Evolutionary conservation across 495 filamentous ascomycete genomes (phyloP), one percentile per base, ranked within the genome.

Genomic region (Pyrenopolyporus hunteri): DNA sequence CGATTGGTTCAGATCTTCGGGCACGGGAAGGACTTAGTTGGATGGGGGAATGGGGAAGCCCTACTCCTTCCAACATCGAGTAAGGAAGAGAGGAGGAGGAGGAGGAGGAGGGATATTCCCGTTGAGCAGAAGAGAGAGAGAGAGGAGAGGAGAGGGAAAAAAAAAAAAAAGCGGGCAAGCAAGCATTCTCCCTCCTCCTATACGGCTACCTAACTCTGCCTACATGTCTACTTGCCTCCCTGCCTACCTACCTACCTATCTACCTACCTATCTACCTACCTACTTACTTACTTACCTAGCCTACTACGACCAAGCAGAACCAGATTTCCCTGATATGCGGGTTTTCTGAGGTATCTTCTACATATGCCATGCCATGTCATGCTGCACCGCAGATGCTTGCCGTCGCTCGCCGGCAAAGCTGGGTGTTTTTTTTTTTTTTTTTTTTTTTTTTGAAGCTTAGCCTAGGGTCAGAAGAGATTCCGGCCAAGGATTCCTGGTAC

Each of bases 1-100:
- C 64, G 58, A 67, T 59, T 67, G 64, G 64, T 33, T 66, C 52
- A 66, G 63, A 66, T 66, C 63, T 47, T 59, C 57, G 63, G 63
- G 57, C 63, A 47, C 63, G 63, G 63, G 57, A 66, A 61, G 56
- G 33, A 37, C 36, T 48, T 29, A 39, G 49, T 42, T 49, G 33
- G 53, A 51, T 36, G 23, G 29, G 32, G 35, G 36, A 17, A 33
- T 35, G 28, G 44, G n/a, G n/a, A n/a, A n/a, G n/a, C n/a, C n/a
- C n/a, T n/a, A n/a, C n/a, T n/a, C 51, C 42, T 28, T 33, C 44
- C 43, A 66, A 33, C 45, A 17, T 52, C 51, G 42, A 29, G 9
- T 5, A 29, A 29, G n/a, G n/a, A n/a, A n/a, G n/a, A n/a, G n/a
- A n/a, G n/a, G n/a, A 29, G 5, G 26, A 29, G 44, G 39, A 49